Conservation (phyloP, 805 yeast genomes). For the Cyberlindnera suaveolens region DNA sequence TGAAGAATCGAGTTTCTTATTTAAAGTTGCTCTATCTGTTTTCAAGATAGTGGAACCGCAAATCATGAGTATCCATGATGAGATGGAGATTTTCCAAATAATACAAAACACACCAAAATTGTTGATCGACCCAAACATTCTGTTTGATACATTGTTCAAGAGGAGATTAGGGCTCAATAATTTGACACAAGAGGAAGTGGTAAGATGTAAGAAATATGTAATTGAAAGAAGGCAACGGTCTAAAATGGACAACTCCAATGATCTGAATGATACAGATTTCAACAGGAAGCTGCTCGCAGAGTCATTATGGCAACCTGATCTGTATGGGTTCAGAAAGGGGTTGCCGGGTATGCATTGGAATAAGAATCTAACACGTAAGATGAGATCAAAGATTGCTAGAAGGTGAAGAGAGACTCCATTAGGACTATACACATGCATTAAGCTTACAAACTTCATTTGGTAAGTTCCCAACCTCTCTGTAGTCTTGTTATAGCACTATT, state of each 20-base stretch:
- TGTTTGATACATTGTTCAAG: conserved; percentile 72
- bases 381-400: conserved; percentile 35
- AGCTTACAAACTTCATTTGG: conserved; percentile 17
- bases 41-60: conserved; percentile 70
- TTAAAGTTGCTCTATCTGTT: conserved; percentile 75
- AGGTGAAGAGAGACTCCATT: conserved; percentile 1
- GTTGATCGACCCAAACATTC: conserved; percentile 58
- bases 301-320: conserved; percentile 31
- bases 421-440: not conserved
- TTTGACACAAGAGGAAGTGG: conserved; percentile 76
- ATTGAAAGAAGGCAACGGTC: conserved; percentile 44
- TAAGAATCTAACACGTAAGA: conserved; percentile 48
- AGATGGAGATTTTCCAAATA: conserved; percentile 71
- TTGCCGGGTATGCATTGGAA: conserved; percentile 58
- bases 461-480: conserved; percentile 34
- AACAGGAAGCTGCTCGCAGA: conserved; percentile 24
- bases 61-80: conserved; percentile 39
- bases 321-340: conserved; percentile 35
- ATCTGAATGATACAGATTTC: conserved; percentile 19
- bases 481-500: conserved; percentile 28
- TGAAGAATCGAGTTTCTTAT: conserved; percentile 84
- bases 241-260: conserved; percentile 13
- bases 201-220: conserved; percentile 73
- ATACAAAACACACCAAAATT: conserved; percentile 78
- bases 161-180: conserved; percentile 67